Evolutionary conservation across 257 asterid genomes (phyloP), one percentile per base, ranked within the genome.

Genomic region (Rauvolfia tetraphylla): DNA sequence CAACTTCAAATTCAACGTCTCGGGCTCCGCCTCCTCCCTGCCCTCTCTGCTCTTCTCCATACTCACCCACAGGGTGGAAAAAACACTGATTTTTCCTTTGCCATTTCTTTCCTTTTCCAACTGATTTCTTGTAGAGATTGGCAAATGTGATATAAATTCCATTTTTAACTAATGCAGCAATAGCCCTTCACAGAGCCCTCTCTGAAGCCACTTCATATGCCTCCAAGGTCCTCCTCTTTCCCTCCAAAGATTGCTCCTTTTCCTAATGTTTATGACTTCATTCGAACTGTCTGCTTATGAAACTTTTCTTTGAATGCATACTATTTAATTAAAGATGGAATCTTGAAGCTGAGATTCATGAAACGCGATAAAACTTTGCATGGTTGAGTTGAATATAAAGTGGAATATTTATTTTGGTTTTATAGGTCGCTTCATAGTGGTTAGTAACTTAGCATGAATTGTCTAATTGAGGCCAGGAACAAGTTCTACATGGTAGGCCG

Each of bases 401-500:
- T 27, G 74, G 74, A 44, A 44, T 10, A 44, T 13, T 10, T 17
- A 69, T 73, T 23, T 38, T 13, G 56, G 11, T 57, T 36, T 44
- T 22, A 41, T 41, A 10, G 3, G 15, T n/a, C 10, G 14, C 44
- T 74, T 73, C 53, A 72, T 23, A 39, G 25, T 44, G 15, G 20
- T 20, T 48, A 7, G 31, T 46, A 10, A 4, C 53, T 46, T 46
- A 46, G 10, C 53, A 46, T 13, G 33, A 74, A 31, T 15, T 81
- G 68, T 76, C 54, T 67, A 20, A 54, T 38, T 68, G 81, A 57
- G 49, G 49, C 22, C 86, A 79, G 82, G 80, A 80, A 49, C 86
- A 83, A 77, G 86, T 83, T 73, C 44, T 44, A 4, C 86, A 83
- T 70, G 80, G 80, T 67, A 83, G 54, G 70, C 73, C 80, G 57